Evolutionary conservation across 2,329 filamentous ascomycete species (phyloP).

Genomic region (Calonectria honghensis): DNA sequence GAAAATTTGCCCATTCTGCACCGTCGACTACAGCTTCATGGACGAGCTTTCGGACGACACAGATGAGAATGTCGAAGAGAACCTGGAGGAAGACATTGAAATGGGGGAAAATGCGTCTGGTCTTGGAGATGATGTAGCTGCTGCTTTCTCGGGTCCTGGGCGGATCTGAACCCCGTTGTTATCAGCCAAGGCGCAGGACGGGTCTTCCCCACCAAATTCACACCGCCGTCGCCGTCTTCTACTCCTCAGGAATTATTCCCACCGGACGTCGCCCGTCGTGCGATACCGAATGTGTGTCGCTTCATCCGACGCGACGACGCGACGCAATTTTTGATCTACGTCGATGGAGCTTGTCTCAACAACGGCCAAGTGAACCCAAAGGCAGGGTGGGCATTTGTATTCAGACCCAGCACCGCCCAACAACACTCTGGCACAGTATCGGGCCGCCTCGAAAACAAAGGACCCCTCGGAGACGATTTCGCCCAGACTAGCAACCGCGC

Average conservation of each 20-base stretch:
- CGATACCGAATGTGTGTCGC: constrained; percentile 1
- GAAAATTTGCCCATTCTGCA: background rate
- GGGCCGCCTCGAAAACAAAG: constrained; percentile 64
- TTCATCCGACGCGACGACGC: constrained; percentile 39
- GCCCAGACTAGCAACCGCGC: constrained; percentile 67
- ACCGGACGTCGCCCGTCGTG: background rate
- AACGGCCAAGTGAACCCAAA: constrained; percentile 62
- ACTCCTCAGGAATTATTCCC: constrained; percentile 36
- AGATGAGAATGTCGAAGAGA: background rate
- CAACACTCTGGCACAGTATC: constrained; percentile 16
- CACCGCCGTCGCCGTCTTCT: constrained; percentile 32
- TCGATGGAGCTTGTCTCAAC: constrained; percentile 66
- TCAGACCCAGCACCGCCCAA: constrained; percentile 35
- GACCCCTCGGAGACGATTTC: constrained; percentile 62
- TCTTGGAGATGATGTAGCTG: background rate
- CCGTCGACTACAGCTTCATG: background rate
- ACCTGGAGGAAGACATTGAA: background rate
- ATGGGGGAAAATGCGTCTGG: background rate
- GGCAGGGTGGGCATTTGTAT: constrained; percentile 64
- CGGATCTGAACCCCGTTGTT: background rate
- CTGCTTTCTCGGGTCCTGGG: background rate
- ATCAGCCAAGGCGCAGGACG: constrained; percentile 35
- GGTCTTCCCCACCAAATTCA: constrained; percentile 44
- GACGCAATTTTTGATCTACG: constrained; percentile 61
- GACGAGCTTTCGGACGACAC: background rate